Base-by-base conservation (phyloP, 768 basidiomycete genomes). In the Infundibulicybe gibba region DNA sequence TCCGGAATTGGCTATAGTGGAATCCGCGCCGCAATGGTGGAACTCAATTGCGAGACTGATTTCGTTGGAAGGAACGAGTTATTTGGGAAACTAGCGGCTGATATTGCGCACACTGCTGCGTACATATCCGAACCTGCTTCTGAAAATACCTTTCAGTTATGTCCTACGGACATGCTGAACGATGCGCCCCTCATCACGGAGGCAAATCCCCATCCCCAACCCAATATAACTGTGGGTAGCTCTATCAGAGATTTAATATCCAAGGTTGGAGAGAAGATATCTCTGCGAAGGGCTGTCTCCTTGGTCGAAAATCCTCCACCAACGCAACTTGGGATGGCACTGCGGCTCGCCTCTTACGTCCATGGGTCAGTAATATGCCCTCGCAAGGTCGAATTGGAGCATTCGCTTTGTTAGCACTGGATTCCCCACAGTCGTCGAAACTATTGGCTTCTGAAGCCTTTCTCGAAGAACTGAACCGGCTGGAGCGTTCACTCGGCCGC, bases 41-140 rank as follows among this genome's bases (percentile, higher is more conserved):
- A 98, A 65, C 72, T 97, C 50, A 91, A 90, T 55, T 97, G 94
- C 70, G 94, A 98, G 70, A 97, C 94, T 44, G 94, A 98, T 69
- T 98, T 97, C 61, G 94, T 98, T 21, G 90, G 84, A 17, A 70
- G 90, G 53, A 94, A 91, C 56, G 80, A 85, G 48, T 71, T 92
- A 11, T 98, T 98, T 57, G 74, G 80, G 13, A 74, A 75, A 45
- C 77, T 94, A 33, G 86, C 88, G 11, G 73, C 76, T 34, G 83
- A 90, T 55, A 85, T 97, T 54, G 87, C 91, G 13, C 84, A 89
- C 55, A 92, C 90, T 1, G 82, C 85, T 31, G 91, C 91, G 5
- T 88, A 83, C 58, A 70, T 90, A 37, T 65, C 79, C 0, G 77
- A 81, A 40, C 61, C 67, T n/a, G 54, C 53, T 35, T 51, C 57